Base-by-base conservation (phyloP, 2,329 filamentous ascomycete species). In the Fusarium musae region DNA sequence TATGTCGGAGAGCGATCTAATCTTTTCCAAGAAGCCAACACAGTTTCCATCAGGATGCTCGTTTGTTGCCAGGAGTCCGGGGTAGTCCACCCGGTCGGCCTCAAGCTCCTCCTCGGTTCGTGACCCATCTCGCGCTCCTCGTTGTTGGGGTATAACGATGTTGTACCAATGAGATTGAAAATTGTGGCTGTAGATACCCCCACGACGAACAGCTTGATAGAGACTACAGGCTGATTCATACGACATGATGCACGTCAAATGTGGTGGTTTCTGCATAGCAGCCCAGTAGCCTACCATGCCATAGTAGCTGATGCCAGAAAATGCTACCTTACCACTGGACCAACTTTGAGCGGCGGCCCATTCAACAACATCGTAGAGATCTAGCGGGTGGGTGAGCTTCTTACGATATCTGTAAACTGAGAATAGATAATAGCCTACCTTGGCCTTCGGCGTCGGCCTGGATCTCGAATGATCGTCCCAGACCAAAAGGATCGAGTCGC, bases 321-420 rank as follows among this genome's bases (percentile, higher is more conserved):
- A 26, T 0, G 42, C 42, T 44, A 44, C 42, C 10, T 26, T 44
- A 1, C 42, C 42, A 12, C 11, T 23, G 4, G 23, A 44, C 39
- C 23, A 44, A 9, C 16, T 19, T 12, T 44, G 23, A 26, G 10
- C 42, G 3, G 42, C 23, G 19, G 42, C 23, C 23, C 42, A 44
- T 9, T 44, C 42, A 0, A 44, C 42, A 0, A 44, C 42, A 19
- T 26, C 42, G 11, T 26, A 44, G 5, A 44, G 42, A 19, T 44
- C 42, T 44, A 23, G 6, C 4, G n/a, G 2, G 8, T 6, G 0
- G 0, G 16, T 43, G n/a, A 23, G 40, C 1, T 1, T 23, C 3
- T 16, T 6, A 5, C 9, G 0, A 10, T 16, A 2, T 23, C 10
- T 42, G 9, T 0, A 42, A 23, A n/a, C n/a, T 10, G 30, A 32